Conservation (phyloP, 306 rosid genomes). For the Casuarina glauca region DNA sequence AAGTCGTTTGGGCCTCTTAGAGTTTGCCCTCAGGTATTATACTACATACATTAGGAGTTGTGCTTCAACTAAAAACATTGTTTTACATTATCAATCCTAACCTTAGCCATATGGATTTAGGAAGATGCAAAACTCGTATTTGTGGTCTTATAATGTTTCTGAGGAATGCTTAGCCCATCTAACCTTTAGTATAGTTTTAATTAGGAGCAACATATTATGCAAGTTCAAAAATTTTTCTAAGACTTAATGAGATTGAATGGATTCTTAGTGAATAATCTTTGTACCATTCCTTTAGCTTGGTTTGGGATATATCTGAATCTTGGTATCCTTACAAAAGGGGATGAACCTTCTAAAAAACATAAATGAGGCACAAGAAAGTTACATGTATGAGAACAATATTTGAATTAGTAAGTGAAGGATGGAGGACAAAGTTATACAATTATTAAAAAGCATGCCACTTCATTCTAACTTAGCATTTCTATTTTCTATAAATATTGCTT, state of each 20-base stretch:
- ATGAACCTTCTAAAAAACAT: not conserved
- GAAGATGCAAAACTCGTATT: not conserved
- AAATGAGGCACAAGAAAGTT: not conserved
- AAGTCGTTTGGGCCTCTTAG: conserved; percentile 75
- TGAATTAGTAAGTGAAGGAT: not conserved
- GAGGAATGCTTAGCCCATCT: not conserved
- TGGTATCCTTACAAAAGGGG: conserved; percentile 1
- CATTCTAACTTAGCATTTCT: not conserved
- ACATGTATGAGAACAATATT: not conserved
- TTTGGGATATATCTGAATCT: not conserved
- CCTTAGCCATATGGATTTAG: not conserved
- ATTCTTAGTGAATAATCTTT: not conserved
- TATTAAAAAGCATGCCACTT: not conserved
- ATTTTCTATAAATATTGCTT: not conserved
- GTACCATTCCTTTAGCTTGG: not conserved
- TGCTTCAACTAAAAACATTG: not conserved
- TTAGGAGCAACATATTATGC: not conserved
- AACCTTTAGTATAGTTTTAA: not conserved
- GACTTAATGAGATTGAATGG: not conserved
- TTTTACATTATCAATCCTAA: not conserved
- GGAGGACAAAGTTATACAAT: not conserved
- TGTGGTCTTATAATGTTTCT: not conserved
- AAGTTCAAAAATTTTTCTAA: not conserved
- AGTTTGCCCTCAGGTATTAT: conserved; percentile 56
- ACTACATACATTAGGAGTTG: conserved; percentile 16